Evolutionary conservation across 306 rosid genomes (phyloP).

Genomic region (Lathyrus sativus): DNA sequence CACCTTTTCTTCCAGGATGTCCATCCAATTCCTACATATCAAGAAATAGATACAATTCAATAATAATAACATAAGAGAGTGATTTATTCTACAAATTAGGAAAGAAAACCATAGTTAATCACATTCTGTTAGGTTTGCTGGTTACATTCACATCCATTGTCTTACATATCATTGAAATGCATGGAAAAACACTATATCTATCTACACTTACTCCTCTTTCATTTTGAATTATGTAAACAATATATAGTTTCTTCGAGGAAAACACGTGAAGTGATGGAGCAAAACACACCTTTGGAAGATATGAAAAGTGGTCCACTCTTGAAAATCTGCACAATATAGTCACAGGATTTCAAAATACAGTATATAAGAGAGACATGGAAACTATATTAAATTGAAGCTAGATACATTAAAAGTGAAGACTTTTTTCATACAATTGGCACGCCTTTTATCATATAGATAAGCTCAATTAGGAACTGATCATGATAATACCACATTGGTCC

Average conservation of each 20-base stretch:
- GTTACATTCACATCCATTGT: no score
- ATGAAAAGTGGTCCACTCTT: slow-evolving; percentile 93
- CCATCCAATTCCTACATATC: slow-evolving; percentile 86
- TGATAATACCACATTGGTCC: slow-evolving; percentile 10
- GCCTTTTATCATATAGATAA: slow-evolving; percentile 4
- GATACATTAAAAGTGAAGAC: slow-evolving; percentile 9
- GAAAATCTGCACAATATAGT: slow-evolving; percentile 66
- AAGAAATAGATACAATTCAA: slow-evolving; percentile 27
- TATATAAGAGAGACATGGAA: slow-evolving; percentile 1
- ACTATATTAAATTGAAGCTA: slow-evolving; percentile 11
- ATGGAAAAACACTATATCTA: slow-evolving; percentile 6
- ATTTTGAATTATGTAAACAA: slow-evolving; percentile 1
- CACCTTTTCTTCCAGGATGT: slow-evolving; percentile 99
- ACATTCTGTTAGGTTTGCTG: no score
- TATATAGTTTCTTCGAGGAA: slow-evolving; percentile 14
- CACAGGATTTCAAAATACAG: slow-evolving; percentile 26
- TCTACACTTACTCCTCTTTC: slow-evolving; percentile 19
- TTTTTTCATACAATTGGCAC: neutral
- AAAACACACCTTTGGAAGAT: slow-evolving; percentile 88
- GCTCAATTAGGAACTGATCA: slow-evolving; percentile 1
- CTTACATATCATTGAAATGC: no score
- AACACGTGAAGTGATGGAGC: slow-evolving; percentile 15
- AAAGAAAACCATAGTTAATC: no score
- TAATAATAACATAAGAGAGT: slow-evolving; percentile 6
- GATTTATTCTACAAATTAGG: no score